Conservation (phyloP, 2,329 filamentous ascomycete genomes). For the Talaromyces marneffei region DNA sequence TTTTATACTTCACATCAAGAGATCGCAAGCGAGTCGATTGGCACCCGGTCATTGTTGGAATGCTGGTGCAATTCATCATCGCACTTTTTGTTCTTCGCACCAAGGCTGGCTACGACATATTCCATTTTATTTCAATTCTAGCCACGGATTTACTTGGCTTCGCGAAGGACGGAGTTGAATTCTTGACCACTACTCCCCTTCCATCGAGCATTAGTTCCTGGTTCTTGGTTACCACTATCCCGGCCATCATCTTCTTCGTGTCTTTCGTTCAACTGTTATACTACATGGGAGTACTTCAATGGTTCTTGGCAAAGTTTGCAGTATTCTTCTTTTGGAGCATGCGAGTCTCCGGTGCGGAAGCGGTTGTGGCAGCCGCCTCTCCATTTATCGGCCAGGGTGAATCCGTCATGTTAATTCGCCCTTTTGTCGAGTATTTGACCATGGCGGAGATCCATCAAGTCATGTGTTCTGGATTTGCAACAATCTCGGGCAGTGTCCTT, state of each 20-base stretch:
- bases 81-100: slow-evolving; percentile 84
- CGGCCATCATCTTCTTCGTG: slow-evolving; percentile 94
- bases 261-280: slow-evolving; percentile 82
- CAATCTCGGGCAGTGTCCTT: slow-evolving; percentile 81
- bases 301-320: slow-evolving; percentile 83
- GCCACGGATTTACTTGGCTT: slow-evolving; percentile 71
- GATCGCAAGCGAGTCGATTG: slow-evolving; percentile 57
- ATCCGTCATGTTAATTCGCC: slow-evolving; percentile 84
- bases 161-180: slow-evolving; percentile 39
- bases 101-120: slow-evolving; percentile 77
- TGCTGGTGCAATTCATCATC: slow-evolving; percentile 81
- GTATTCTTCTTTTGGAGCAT: slow-evolving; percentile 88
- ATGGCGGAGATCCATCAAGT: slow-evolving; percentile 84
- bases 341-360: slow-evolving; percentile 80
- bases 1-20: slow-evolving; percentile 65
- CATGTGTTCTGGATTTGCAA: slow-evolving; percentile 88
- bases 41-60: slow-evolving; percentile 81
- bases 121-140: slow-evolving; percentile 75
- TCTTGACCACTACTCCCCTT: slow-evolving; percentile 52
- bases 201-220: slow-evolving; percentile 43
- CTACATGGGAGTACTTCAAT: slow-evolving; percentile 75
- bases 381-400: slow-evolving; percentile 94
- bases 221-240: slow-evolving; percentile 77
- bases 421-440: slow-evolving; percentile 80
- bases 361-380: slow-evolving; percentile 86